Conservation (phyloP, 2,329 filamentous ascomycete genomes). For the Sporothrix brunneoviolacea region DNA sequence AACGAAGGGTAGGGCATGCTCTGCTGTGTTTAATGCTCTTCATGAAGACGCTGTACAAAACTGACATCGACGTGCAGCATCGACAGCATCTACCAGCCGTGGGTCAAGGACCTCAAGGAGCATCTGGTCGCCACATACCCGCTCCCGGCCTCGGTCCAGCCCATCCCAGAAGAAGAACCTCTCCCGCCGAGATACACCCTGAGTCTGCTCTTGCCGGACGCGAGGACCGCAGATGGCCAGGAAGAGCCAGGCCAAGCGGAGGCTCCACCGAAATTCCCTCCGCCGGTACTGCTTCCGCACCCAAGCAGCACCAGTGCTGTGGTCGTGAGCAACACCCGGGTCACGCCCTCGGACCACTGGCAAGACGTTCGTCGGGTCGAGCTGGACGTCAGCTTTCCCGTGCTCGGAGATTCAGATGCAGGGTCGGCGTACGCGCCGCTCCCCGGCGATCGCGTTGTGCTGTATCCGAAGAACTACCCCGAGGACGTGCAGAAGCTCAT, state of each 20-base stretch:
- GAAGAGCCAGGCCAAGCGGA: not conserved
- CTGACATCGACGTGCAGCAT: slow-evolving; percentile 45
- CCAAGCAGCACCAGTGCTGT: slow-evolving; percentile 49
- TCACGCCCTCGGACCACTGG: slow-evolving; percentile 76
- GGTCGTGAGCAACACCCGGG: slow-evolving; percentile 58
- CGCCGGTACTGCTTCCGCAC: slow-evolving; percentile 45
- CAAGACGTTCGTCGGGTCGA: slow-evolving; percentile 86
- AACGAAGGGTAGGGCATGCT: slow-evolving; percentile 66
- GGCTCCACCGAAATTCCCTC: slow-evolving; percentile 18
- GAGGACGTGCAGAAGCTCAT: slow-evolving; percentile 75
- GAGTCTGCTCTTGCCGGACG: slow-evolving; percentile 7
- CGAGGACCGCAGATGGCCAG: not conserved
- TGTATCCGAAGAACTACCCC: slow-evolving; percentile 84
- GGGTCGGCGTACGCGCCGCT: slow-evolving; percentile 30
- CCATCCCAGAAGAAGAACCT: slow-evolving; percentile 67
- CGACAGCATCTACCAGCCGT: slow-evolving; percentile 74
- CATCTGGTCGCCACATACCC: slow-evolving; percentile 63
- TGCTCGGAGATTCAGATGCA: too few species aligned
- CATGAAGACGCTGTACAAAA: not conserved
- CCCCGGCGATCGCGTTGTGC: slow-evolving; percentile 73
- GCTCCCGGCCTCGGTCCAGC: slow-evolving; percentile 56
- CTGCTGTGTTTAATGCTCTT: not conserved
- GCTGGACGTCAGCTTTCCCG: slow-evolving; percentile 40
- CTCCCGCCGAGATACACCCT: slow-evolving; percentile 65
- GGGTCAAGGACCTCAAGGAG: slow-evolving; percentile 62